A percentile compares a stretch with the other conserved stretches of the same genome.
Conservation (phyloP, 1,139 yeast genomes). For the Yamadazyma blattariae region DNA sequence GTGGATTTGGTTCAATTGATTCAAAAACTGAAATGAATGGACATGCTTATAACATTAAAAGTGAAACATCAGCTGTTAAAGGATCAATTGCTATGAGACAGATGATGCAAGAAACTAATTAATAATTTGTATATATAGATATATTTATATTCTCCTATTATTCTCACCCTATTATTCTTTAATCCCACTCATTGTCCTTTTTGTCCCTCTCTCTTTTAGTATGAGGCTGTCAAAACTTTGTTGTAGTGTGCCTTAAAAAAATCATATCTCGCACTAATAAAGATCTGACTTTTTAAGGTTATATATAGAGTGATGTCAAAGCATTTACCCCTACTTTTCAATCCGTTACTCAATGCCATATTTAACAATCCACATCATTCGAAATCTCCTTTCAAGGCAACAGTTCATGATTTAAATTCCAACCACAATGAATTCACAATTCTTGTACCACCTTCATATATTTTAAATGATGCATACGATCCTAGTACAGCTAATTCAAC, state of each 20-base stretch:
- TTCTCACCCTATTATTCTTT: background rate
- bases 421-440: constrained; percentile 51
- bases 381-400: constrained; percentile 49
- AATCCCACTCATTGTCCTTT: background rate
- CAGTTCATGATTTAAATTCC: constrained; percentile 38
- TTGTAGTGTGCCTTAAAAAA: no score
- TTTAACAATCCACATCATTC: constrained; percentile 63
- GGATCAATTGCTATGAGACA: constrained; percentile 39
- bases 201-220: background rate
- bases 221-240: background rate
- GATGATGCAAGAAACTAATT: constrained; percentile 34
- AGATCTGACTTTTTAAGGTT: no score
- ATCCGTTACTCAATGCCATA: constrained; percentile 65
- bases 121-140: constrained; percentile 2
- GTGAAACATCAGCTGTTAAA: constrained; percentile 22
- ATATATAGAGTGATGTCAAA: constrained; percentile 6
- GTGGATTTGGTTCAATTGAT: constrained; percentile 37
- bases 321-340: constrained; percentile 44
- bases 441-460: constrained; percentile 58
- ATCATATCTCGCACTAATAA: no score
- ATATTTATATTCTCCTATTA: background rate
- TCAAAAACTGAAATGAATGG: constrained; percentile 1
- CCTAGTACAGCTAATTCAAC: constrained; percentile 32
- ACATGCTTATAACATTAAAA: constrained; percentile 23
- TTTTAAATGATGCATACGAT: constrained; percentile 52